A percentile compares a stretch with the other conserved stretches of the same genome.
phyloP scores from a whole-genome alignment of 2,329 filamentous ascomycete genomes.

The Penicillium sp. region DNA sequence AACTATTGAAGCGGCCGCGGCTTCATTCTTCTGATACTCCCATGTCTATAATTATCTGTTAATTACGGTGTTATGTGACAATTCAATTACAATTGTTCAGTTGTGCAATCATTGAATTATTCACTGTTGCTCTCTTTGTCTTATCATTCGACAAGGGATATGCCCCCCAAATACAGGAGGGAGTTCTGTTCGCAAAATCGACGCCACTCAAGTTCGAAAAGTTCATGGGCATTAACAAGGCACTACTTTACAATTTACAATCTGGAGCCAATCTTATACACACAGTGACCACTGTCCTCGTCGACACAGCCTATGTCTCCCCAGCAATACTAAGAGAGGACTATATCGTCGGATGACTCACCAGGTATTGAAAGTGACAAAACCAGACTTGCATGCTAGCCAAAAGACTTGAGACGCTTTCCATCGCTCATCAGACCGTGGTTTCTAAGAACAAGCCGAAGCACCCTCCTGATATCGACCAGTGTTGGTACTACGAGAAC shows the following conservation, averaged over 20 bases:
- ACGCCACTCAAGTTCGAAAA: neutral
- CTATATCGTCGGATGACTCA: constrained; percentile 8
- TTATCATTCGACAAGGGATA: neutral
- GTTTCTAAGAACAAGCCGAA: constrained; percentile 13
- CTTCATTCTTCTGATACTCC: neutral
- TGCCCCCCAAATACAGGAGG: neutral
- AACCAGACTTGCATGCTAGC: constrained; percentile 11
- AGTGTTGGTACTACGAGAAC: too few species aligned
- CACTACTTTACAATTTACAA: neutral
- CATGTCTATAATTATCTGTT: neutral
- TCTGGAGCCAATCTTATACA: neutral
- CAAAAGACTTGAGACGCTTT: neutral
- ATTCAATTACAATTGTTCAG: neutral
- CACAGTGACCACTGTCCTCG: neutral
- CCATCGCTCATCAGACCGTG: constrained; percentile 6
- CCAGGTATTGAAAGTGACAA: constrained; percentile 16
- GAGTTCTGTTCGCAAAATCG: neutral
- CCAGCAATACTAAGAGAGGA: constrained; percentile 13
- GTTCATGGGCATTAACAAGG: too few species aligned
- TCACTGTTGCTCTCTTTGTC: neutral
- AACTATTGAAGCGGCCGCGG: constrained; percentile 1
- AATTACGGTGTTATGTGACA: neutral
- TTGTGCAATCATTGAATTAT: neutral
- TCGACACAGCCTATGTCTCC: constrained; percentile 1
- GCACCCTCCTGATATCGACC: constrained; percentile 10